These are phyloP conservation scores for Leccinum obscurum DNA, from an alignment of 768 basidiomycete genomes.

Conservation along the genomic window DNA sequence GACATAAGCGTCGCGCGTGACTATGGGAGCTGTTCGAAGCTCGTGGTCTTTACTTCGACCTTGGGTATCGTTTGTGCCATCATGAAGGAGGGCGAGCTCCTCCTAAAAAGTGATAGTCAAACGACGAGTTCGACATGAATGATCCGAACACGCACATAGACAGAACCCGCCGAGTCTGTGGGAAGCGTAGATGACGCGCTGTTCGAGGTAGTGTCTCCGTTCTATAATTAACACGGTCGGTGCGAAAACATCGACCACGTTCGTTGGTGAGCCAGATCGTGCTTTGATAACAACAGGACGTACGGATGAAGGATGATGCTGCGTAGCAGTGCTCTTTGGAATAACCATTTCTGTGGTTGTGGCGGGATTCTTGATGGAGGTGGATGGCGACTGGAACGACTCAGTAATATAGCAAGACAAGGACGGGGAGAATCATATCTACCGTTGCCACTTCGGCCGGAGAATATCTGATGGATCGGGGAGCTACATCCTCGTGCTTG, in stretches of 20 bases:
- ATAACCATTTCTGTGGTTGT: slow-evolving; percentile 17
- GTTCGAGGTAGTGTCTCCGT: slow-evolving; percentile 1
- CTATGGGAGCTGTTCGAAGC: slow-evolving; percentile 47
- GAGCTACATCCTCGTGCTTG: slow-evolving; percentile 1
- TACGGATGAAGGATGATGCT: slow-evolving; percentile 5
- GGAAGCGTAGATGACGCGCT: slow-evolving; percentile 1
- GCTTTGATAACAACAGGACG: slow-evolving; percentile 2
- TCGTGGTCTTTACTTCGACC: slow-evolving; percentile 34
- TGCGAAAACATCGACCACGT: not conserved
- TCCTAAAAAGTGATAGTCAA: slow-evolving; percentile 19
- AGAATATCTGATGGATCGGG: slow-evolving; percentile 12
- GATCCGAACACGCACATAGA: slow-evolving; percentile 25
- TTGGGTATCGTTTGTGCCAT: slow-evolving; percentile 16
- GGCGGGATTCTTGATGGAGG: not conserved
- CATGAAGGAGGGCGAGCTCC: slow-evolving; percentile 35
- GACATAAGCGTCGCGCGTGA: slow-evolving; percentile 51
- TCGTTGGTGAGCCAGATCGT: not conserved
- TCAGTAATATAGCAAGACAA: slow-evolving; percentile 12
- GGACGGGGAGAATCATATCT: slow-evolving; percentile 6
- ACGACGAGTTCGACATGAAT: not conserved
- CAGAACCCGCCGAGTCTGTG: slow-evolving; percentile 7
- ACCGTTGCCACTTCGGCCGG: slow-evolving; percentile 18
- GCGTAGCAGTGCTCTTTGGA: slow-evolving; percentile 5
- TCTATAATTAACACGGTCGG: slow-evolving; percentile 11
- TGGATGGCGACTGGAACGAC: slow-evolving; percentile 11